Conservation (phyloP, 1,284 basidiomycete genomes). For the Moniliophthora roreri region DNA sequence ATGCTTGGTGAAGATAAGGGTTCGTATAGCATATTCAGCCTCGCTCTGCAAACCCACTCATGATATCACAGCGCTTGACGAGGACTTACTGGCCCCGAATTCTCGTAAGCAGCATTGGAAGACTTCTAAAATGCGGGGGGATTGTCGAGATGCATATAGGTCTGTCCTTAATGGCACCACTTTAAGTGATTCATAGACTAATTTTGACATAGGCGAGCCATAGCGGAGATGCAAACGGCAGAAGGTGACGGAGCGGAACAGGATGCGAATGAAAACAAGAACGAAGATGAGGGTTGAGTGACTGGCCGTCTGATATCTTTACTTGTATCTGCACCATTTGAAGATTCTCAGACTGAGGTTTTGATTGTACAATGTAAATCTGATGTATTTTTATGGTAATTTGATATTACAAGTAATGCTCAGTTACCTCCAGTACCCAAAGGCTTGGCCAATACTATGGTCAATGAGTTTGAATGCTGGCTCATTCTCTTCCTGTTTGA, state of each 20-base stretch:
- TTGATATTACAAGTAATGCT: too few relatives aligned
- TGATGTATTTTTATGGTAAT: too few relatives aligned
- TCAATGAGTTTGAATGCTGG: slow-evolving; percentile 17
- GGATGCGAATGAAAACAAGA: neutral
- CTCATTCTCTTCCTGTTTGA: slow-evolving; percentile 14
- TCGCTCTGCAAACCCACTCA: neutral
- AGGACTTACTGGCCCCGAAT: slow-evolving; percentile 43
- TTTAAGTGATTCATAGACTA: neutral
- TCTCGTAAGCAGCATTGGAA: slow-evolving; percentile 53
- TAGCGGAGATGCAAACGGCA: slow-evolving; percentile 50
- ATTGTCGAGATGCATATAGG: slow-evolving; percentile 51
- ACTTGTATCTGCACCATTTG: neutral
- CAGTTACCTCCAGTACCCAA: slow-evolving; percentile 8
- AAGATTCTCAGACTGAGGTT: neutral
- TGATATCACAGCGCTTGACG: slow-evolving; percentile 42
- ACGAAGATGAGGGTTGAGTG: neutral
- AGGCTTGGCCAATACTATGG: slow-evolving; percentile 15
- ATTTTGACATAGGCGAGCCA: slow-evolving; percentile 33
- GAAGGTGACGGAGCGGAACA: slow-evolving; percentile 19
- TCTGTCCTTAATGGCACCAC: slow-evolving; percentile 25
- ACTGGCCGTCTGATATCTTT: too few relatives aligned
- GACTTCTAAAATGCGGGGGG: slow-evolving; percentile 36
- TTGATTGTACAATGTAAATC: too few relatives aligned
- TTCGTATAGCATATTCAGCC: slow-evolving; percentile 23
- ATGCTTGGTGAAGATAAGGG: slow-evolving; percentile 58